Percentiles rank a stretch among this genome's conserved stretches.
Evolutionary conservation across 345 rosid species (phyloP).

Genomic region (Carallia brachiata): DNA sequence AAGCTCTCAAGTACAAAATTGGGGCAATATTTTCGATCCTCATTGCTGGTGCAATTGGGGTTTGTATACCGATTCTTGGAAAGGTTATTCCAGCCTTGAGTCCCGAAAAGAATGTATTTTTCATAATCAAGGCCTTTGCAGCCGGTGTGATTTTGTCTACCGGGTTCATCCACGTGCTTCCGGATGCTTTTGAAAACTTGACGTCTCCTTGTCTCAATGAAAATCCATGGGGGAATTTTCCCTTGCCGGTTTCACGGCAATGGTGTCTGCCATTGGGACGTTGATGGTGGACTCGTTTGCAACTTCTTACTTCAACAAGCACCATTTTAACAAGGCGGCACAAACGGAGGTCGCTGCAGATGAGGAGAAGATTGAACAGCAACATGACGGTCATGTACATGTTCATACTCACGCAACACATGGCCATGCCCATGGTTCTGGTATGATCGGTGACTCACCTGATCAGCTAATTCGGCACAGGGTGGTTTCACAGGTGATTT

Average conservation of each 20-base stretch:
- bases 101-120: slow-evolving; percentile 43
- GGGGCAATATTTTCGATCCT: slow-evolving; percentile 46
- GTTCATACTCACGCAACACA: slow-evolving; percentile 40
- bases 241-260: slow-evolving; percentile 47
- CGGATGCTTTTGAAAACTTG: slow-evolving; percentile 44
- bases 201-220: slow-evolving; percentile 42
- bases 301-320: slow-evolving; percentile 33
- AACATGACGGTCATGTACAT: neutral
- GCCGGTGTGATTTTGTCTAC: slow-evolving; percentile 55
- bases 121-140: slow-evolving; percentile 50
- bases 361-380: slow-evolving; percentile 14
- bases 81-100: slow-evolving; percentile 32
- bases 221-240: slow-evolving; percentile 49
- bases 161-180: slow-evolving; percentile 51
- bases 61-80: slow-evolving; percentile 46
- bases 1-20: slow-evolving; percentile 39
- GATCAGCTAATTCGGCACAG: slow-evolving; percentile 42
- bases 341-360: slow-evolving; percentile 10
- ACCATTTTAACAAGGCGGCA: neutral
- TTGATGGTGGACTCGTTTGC: slow-evolving; percentile 51
- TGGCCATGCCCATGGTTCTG: slow-evolving; percentile 38
- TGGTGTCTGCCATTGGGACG: slow-evolving; percentile 41
- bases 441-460: neutral
- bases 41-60: slow-evolving; percentile 43
- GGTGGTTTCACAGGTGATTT: slow-evolving; percentile 38